These are phyloP conservation scores for Butyriboletus loyo DNA, from an alignment of 768 basidiomycete species.

Conservation along the genomic window DNA sequence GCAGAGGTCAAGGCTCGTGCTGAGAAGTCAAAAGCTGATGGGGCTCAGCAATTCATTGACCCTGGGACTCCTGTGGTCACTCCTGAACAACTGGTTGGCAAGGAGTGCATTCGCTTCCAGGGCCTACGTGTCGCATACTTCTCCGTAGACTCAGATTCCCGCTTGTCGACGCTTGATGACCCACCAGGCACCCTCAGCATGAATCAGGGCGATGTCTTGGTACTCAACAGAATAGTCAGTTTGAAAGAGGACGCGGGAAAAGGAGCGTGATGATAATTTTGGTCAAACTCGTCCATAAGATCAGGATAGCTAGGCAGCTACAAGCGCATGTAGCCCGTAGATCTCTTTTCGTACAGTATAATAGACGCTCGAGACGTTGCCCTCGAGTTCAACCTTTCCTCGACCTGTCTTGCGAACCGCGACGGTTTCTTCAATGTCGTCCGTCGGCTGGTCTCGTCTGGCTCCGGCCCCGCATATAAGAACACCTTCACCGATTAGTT, in stretches of 20 bases:
- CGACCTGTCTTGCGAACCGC: conserved; percentile 85
- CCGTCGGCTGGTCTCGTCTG: conserved; percentile 39
- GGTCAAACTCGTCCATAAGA: neutral
- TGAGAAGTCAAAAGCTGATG: conserved; percentile 52
- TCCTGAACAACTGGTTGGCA: conserved; percentile 73
- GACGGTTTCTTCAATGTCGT: conserved; percentile 63
- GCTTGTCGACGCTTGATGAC: conserved; percentile 61
- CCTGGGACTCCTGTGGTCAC: conserved; percentile 70
- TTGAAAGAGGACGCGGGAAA: conserved; percentile 95
- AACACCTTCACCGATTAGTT: conserved; percentile 96
- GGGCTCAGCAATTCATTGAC: conserved; percentile 31
- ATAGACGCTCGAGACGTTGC: conserved; percentile 83
- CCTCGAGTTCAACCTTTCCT: conserved; percentile 87
- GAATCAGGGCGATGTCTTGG: conserved; percentile 71
- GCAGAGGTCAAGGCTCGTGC: conserved; percentile 63
- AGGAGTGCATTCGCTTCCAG: conserved; percentile 95
- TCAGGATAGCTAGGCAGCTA: conserved; percentile 51
- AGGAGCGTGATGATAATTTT: conserved; percentile 19
- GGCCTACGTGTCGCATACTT: conserved; percentile 96
- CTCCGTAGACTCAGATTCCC: conserved; percentile 83
- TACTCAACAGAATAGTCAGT: conserved; percentile 90
- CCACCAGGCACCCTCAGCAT: conserved; percentile 39
- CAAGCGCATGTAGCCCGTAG: conserved; percentile 86
- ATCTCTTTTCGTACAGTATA: conserved; percentile 87
- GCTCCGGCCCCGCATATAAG: conserved; percentile 77